Evolutionary conservation across 768 basidiomycete genomes (phyloP), one percentile per base, ranked within the genome.

Genomic region (Cystobasidium onofrii): DNA sequence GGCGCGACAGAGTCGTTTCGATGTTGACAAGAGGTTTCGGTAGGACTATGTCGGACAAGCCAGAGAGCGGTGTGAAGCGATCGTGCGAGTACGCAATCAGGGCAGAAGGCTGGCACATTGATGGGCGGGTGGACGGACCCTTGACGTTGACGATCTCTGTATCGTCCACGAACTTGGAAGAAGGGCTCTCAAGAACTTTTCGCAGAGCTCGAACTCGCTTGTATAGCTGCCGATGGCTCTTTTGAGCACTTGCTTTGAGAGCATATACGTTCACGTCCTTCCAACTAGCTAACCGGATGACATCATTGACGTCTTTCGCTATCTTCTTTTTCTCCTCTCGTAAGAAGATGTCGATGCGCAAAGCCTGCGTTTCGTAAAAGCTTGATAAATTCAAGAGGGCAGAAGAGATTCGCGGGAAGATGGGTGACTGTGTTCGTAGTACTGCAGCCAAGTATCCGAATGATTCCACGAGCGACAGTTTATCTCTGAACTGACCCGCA

Each of bases 221-320:
- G 85, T 91, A 93, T 1, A 99, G 83, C 76, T 94, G 91, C 73
- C 88, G 88, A 80, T 99, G 96, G 0, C 92, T 92, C 78, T 85
- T 87, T 74, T 90, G 87, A 0, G 96, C 93, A 79, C 93, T 96
- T 74, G 90, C 88, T 80, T 89, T 90, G 73, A 99, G 84, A 1
- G 96, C 93, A 76, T 91, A 89, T 12, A 98, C 90, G 78, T 98
- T 99, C 79, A 93, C 84, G 79, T 99, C 96, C 81, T 90, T 96
- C 96, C 96, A 98, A 78, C 93, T 97, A 1, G 96, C 96, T 55
- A 99, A 84, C 81, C 93, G 95, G 83, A 98, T 89, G 79, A 92
- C 88, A 54, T 86, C 87, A 73, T 84, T 86, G 64, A 97, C 85
- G 71, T 94, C 90, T 77, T 25, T 25, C 18, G 25, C 46, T 43